Evolutionary conservation across 805 yeast species (phyloP).

Genomic region (Brettanomyces nanus): DNA sequence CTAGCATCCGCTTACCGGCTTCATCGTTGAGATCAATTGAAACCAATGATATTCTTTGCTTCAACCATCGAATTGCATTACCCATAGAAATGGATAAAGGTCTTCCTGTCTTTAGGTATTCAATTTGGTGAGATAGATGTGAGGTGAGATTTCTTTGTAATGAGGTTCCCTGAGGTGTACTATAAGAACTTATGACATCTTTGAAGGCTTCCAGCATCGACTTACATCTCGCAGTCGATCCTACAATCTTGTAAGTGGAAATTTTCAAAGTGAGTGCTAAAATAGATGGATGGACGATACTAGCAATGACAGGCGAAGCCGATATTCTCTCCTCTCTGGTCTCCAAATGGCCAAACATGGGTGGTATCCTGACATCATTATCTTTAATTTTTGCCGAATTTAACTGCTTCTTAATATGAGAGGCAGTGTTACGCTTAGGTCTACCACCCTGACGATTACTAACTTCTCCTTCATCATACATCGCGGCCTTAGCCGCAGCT

Average conservation of each 20-base stretch:
- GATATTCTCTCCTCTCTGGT: constrained; percentile 69
- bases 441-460: constrained; percentile 1
- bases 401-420: constrained; percentile 47
- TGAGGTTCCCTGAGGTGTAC: constrained; percentile 79
- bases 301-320: constrained; percentile 46
- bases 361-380: constrained; percentile 41
- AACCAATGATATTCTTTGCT: constrained; percentile 81
- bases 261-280: constrained; percentile 69
- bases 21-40: constrained; percentile 64
- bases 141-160: constrained; percentile 82
- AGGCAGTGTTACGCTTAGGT: constrained; percentile 31
- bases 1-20: constrained; percentile 57
- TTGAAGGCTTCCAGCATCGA: constrained; percentile 83
- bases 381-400: constrained; percentile 41
- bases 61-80: constrained; percentile 93
- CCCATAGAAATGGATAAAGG: constrained; percentile 95
- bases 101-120: constrained; percentile 80
- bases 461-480: constrained; percentile 4
- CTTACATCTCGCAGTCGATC: constrained; percentile 78
- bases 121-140: constrained; percentile 87
- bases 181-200: constrained; percentile 68
- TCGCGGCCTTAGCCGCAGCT: constrained; percentile 69
- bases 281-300: constrained; percentile 81
- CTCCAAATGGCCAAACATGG: constrained; percentile 72
- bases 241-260: constrained; percentile 80